A percentile compares a stretch with the other conserved stretches of the same genome.
Conservation (phyloP, 345 rosid species). For the Acer negundo region DNA sequence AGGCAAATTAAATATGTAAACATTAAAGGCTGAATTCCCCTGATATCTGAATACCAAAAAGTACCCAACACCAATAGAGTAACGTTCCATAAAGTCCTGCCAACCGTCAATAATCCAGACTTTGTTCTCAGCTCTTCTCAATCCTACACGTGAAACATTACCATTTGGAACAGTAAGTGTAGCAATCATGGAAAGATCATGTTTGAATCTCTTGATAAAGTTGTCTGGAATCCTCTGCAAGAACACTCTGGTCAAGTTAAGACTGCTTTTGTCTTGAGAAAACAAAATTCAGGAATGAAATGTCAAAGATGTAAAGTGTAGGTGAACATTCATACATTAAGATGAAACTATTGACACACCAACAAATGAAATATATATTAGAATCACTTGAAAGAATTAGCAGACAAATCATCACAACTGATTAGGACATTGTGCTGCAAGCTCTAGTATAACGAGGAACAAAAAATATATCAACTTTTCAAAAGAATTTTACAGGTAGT, state of each 20-base stretch:
- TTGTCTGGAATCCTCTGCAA: conserved; percentile 89
- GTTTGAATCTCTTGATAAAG: conserved; percentile 72
- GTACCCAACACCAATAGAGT: conserved; percentile 70
- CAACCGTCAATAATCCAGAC: conserved; percentile 83
- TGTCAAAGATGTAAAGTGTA: not conserved
- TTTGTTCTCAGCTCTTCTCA: conserved; percentile 66
- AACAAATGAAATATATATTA: conserved; percentile 5
- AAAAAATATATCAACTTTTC: not conserved
- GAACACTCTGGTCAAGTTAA: conserved; percentile 27
- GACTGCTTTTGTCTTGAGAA: not conserved
- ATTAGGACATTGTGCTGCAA: not conserved
- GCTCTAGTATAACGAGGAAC: not conserved
- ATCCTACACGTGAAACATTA: conserved; percentile 73
- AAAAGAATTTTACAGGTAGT: not conserved
- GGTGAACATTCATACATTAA: conserved; percentile 5
- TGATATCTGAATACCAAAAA: conserved; percentile 82
- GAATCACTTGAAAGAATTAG: conserved; percentile 3
- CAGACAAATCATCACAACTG: not conserved
- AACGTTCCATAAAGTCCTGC: conserved; percentile 83
- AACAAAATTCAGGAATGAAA: not conserved
- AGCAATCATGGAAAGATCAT: conserved; percentile 66
- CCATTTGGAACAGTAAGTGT: conserved; percentile 80
- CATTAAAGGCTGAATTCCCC: conserved; percentile 75
- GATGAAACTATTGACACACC: conserved; percentile 5
- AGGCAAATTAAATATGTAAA: conserved; percentile 71